A percentile compares a stretch with the other conserved stretches of the same genome.
Conservation (phyloP, 1,139 yeast species). For the Suzukiozyma palmioleophila region DNA sequence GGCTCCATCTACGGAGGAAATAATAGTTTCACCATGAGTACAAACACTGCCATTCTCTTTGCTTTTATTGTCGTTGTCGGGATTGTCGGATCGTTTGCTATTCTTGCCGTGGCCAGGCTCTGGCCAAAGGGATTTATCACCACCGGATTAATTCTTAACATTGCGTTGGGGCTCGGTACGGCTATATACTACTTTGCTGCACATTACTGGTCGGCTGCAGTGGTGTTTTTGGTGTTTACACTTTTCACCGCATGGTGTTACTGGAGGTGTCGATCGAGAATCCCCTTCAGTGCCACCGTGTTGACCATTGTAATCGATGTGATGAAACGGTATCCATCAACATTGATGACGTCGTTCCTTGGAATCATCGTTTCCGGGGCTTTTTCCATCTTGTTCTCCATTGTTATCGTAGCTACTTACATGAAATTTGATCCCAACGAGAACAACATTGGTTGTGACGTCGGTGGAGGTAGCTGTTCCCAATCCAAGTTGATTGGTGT, state of each 20-base stretch:
- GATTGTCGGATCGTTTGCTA: conserved; percentile 51
- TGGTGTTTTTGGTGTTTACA: conserved; percentile 66
- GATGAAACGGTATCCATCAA: conserved; percentile 66
- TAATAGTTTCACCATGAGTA: conserved; percentile 58
- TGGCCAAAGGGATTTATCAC: conserved; percentile 68
- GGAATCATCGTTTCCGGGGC: conserved; percentile 66
- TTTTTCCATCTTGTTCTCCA: conserved; percentile 61
- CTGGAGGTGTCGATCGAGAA: conserved; percentile 68
- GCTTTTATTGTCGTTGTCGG: conserved; percentile 63
- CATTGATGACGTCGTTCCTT: conserved; percentile 55
- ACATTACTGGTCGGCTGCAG: conserved; percentile 72
- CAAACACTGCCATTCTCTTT: conserved; percentile 70
- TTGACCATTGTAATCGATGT: conserved; percentile 72
- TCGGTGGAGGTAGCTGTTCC: conserved; percentile 64
- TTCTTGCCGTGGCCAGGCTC: conserved; percentile 57
- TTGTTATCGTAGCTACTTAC: conserved; percentile 69
- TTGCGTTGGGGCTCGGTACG: conserved; percentile 69
- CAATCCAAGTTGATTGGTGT: conserved; percentile 63
- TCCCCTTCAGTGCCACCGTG: conserved; percentile 71
- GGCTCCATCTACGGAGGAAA: conserved; percentile 56
- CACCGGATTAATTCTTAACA: conserved; percentile 63
- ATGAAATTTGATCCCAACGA: conserved; percentile 57
- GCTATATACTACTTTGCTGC: conserved; percentile 64
- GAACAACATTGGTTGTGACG: conserved; percentile 33
- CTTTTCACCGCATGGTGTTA: conserved; percentile 64